A percentile compares a stretch with the other conserved stretches of the same genome.
These are phyloP conservation scores for Flaveria ramosissima DNA, from an alignment of 129 eudicot genomes.

Conservation along the genomic window DNA sequence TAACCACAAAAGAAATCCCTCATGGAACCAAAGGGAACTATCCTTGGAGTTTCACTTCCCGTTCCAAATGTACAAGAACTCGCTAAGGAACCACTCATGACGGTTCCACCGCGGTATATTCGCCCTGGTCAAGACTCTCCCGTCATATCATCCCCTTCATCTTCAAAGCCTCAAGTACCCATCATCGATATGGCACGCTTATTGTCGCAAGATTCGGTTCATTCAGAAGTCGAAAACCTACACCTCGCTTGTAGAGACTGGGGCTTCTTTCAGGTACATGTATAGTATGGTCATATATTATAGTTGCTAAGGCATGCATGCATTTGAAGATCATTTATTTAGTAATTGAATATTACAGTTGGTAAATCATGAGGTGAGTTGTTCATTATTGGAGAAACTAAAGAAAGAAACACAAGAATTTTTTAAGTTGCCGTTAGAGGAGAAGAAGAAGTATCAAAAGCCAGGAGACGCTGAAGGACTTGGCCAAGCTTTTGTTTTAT, in stretches of 20 bases:
- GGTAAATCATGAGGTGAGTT: constrained; percentile 36
- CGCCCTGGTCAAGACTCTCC: no score
- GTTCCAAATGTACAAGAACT: no score
- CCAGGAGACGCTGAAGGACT: background rate
- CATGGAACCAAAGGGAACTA: background rate
- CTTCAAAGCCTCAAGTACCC: constrained; percentile 5
- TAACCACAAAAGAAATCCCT: background rate
- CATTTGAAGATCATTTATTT: background rate
- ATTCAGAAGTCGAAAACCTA: background rate
- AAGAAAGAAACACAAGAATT: constrained; percentile 24
- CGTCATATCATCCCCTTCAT: no score
- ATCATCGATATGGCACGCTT: constrained; percentile 3
- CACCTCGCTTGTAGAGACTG: constrained; percentile 4
- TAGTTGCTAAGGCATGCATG: background rate
- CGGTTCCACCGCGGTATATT: no score
- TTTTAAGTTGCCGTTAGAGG: constrained; percentile 34
- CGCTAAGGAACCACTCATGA: no score
- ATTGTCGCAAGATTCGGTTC: constrained; percentile 2
- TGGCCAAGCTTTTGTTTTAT: constrained; percentile 9
- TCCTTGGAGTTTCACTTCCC: no score
- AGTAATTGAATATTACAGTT: constrained; percentile 5
- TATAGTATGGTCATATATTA: background rate
- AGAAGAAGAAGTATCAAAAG: constrained; percentile 39
- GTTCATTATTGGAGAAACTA: constrained; percentile 26
- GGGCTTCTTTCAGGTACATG: constrained; percentile 14